These are phyloP conservation scores for Colletotrichum salicis DNA, from an alignment of 2,329 filamentous ascomycete genomes.

Conservation along the genomic window DNA sequence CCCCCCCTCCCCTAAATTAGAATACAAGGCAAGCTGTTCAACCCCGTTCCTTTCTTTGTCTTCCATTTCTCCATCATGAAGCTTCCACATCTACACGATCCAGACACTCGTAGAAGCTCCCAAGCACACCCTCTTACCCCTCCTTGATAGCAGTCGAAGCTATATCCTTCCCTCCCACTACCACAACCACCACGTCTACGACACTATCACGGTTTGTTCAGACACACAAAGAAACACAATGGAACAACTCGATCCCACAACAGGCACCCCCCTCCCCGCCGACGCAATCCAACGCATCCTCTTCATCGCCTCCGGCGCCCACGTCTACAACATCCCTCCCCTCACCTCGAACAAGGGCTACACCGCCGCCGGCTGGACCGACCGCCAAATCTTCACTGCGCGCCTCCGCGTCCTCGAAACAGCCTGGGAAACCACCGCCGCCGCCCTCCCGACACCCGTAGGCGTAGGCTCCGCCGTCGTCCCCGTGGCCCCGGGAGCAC, in stretches of 20 bases:
- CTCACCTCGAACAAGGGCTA: slow-evolving; percentile 82
- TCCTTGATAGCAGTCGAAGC: background rate
- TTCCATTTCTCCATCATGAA: slow-evolving; percentile 13
- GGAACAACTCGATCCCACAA: slow-evolving; percentile 77
- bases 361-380: slow-evolving; percentile 81
- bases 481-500: slow-evolving; percentile 28
- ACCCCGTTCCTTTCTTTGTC: background rate
- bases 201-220: background rate
- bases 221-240: slow-evolving; percentile 50
- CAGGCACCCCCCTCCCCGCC: slow-evolving; percentile 72
- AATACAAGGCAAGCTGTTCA: slow-evolving; percentile 25
- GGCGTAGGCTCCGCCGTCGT: slow-evolving; percentile 31
- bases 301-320: slow-evolving; percentile 78
- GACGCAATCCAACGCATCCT: slow-evolving; percentile 88
- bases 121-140: background rate
- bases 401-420: slow-evolving; percentile 84
- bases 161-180: background rate
- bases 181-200: background rate
- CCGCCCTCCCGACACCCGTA: slow-evolving; percentile 37
- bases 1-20: too few relatives aligned
- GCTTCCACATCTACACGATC: slow-evolving; percentile 6
- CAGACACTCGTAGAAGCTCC: slow-evolving; percentile 8
- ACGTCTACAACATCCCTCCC: slow-evolving; percentile 90
- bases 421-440: slow-evolving; percentile 56
- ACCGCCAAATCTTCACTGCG: slow-evolving; percentile 85